Evolutionary conservation across 768 basidiomycete species (phyloP).

Genomic region (Lenzites betulinus): DNA sequence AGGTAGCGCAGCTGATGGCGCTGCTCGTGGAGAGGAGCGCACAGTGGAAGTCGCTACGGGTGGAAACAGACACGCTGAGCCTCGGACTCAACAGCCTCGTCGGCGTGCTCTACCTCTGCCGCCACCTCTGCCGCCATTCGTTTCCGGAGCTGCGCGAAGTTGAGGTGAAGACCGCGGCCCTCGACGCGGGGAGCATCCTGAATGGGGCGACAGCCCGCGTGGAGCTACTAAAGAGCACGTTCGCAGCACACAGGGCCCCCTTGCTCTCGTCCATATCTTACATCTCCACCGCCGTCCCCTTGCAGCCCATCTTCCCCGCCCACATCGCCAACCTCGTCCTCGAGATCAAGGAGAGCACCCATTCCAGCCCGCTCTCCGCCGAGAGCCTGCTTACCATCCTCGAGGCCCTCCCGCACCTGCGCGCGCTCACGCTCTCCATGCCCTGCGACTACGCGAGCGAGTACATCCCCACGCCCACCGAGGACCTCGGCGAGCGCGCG

Average conservation of each 20-base stretch:
- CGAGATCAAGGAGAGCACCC: conserved; percentile 17
- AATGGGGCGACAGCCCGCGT: too few species aligned
- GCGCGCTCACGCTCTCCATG: conserved; percentile 43
- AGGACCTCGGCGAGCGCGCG: conserved; percentile 17
- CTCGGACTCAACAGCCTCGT: too few species aligned
- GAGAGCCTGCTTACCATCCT: conserved; percentile 33
- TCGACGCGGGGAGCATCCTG: conserved; percentile 14
- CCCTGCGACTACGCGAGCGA: conserved; percentile 31
- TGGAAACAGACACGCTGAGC: conserved; percentile 44
- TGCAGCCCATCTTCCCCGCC: conserved; percentile 34
- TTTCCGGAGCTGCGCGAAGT: conserved; percentile 41
- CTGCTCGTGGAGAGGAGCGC: conserved; percentile 41
- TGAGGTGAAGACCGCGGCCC: conserved; percentile 23
- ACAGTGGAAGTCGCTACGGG: conserved; percentile 48
- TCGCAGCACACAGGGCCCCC: conserved; percentile 22
- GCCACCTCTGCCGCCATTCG: conserved; percentile 34
- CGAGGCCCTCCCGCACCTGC: conserved; percentile 42
- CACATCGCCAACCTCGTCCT: conserved; percentile 24
- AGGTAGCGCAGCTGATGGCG: conserved; percentile 38
- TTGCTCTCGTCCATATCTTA: conserved; percentile 16
- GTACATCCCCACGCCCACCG: conserved; percentile 23
- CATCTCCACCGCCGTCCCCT: conserved; percentile 21
- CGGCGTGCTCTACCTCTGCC: conserved; percentile 40
- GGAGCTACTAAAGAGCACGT: conserved; percentile 8
- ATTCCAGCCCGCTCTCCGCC: conserved; percentile 26